Evolutionary conservation across 2,329 filamentous ascomycete species (phyloP).

Genomic region (Trichothecium roseum): DNA sequence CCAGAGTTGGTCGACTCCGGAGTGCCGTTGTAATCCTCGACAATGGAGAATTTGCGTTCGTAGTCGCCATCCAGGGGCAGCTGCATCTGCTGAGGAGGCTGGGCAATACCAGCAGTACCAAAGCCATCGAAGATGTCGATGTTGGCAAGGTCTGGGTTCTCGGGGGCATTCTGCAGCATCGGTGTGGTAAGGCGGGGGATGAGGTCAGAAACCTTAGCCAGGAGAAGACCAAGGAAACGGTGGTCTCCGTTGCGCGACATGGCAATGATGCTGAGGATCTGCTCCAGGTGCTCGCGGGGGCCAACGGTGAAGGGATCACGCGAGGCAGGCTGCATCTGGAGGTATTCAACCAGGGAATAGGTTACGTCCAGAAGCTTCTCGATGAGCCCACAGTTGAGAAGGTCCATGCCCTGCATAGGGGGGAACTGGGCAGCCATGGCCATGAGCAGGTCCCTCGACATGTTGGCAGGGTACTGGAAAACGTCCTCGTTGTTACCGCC

Average conservation of each 20-base stretch:
- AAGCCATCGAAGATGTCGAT: conserved; percentile 59
- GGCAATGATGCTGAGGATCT: conserved; percentile 57
- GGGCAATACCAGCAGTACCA: conserved; percentile 50
- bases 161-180: conserved; percentile 48
- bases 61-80: conserved; percentile 37
- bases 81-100: conserved; percentile 30
- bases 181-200: conserved; percentile 53
- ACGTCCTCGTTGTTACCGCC: conserved; percentile 33
- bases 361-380: conserved; percentile 74
- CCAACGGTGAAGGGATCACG: conserved; percentile 53
- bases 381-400: conserved; percentile 65
- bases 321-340: conserved; percentile 52
- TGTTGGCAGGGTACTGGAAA: conserved; percentile 49
- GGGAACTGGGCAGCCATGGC: conserved; percentile 63
- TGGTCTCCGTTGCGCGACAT: conserved; percentile 65
- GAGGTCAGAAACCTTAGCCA: conserved; percentile 65
- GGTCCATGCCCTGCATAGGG: conserved; percentile 55
- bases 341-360: conserved; percentile 61
- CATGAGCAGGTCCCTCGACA: conserved; percentile 51
- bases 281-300: conserved; percentile 63
- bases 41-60: conserved; percentile 32
- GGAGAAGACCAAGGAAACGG: conserved; percentile 65
- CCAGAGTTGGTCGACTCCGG: conserved; percentile 11
- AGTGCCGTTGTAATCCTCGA: conserved; percentile 29
- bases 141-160: conserved; percentile 38